These are phyloP conservation scores for Sporobolus alterniflorus DNA, from an alignment of 202 grass and related monocot species.

Conservation along the genomic window DNA sequence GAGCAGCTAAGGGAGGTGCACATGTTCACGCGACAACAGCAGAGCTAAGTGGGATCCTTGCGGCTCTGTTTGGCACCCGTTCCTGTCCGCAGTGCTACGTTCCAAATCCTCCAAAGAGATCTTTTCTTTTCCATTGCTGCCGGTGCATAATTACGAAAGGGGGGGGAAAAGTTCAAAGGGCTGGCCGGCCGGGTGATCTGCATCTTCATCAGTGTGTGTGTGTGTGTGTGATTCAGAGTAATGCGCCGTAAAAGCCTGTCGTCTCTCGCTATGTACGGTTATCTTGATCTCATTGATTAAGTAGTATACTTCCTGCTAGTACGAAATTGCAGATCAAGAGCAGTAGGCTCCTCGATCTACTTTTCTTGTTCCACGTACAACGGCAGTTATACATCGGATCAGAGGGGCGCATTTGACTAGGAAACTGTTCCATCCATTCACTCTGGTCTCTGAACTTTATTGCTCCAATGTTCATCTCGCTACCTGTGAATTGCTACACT, in stretches of 20 bases:
- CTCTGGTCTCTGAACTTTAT: neutral
- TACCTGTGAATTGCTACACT: too few relatives aligned
- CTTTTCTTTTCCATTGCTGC: too few relatives aligned
- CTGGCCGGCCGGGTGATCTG: too few relatives aligned
- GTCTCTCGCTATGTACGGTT: too few relatives aligned
- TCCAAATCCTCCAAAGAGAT: conserved; percentile 33
- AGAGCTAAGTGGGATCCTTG: conserved; percentile 36
- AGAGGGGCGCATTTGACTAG: too few relatives aligned
- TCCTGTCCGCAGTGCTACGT: conserved; percentile 59
- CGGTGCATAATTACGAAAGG: neutral
- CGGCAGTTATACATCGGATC: neutral
- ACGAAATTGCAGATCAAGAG: neutral
- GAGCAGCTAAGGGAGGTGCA: too few relatives aligned
- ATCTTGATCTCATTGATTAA: neutral
- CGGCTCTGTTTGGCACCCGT: conserved; percentile 31
- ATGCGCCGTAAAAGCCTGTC: too few relatives aligned
- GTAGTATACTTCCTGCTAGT: neutral
- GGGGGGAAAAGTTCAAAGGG: too few relatives aligned
- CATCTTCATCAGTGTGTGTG: too few relatives aligned
- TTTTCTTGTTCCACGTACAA: neutral
- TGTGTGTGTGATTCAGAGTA: too few relatives aligned
- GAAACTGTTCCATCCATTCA: neutral
- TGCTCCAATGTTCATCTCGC: too few relatives aligned
- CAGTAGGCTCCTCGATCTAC: neutral
- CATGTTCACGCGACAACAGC: conserved; percentile 28